Evolutionary conservation across 805 yeast genomes (phyloP), one percentile per base, ranked within the genome.

Genomic region (Myxozyma geophila): DNA sequence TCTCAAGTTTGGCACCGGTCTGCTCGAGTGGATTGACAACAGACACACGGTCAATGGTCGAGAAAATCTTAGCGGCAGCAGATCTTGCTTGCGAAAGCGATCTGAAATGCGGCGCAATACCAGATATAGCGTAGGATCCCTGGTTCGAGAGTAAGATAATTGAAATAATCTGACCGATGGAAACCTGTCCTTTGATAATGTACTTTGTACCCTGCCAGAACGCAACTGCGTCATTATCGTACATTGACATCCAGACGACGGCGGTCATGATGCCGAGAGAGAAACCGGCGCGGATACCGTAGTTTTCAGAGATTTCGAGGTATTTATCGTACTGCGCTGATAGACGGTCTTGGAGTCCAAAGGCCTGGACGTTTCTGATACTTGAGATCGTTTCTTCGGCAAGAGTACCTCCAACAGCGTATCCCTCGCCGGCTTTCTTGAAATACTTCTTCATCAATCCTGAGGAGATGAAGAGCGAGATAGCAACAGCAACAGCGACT

Each of bases 321-420:
- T 58, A 60, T n/a, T 54, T 37, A 41, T 64, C 68, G 23, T 62
- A 64, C 57, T 69, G 68, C 9, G 56, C 69, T 7, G 74, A 73
- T 49, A 78, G 61, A 12, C 78, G 70, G 17, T 74, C 73, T 61
- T 78, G 81, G 21, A 77, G 71, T 33, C 80, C 81, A 55, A 78
- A 78, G 0, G 81, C 81, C 5, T 77, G 76, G 4, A 79, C 78
- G 59, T 75, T 78, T 47, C 81, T 73, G 40, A 77, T 75, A 5
- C 80, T 74, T 7, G 78, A 70, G 9, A 78, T 60, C 3, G 76
- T 76, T 67, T 78, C 81, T 60, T 78, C 81, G 19, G 81, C 81
- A n/a, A 78, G 65, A 12, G 77, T 67, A 17, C 79, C 46, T 2
- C 66, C 70, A 7, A 50, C 54, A 21, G 67, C 40, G 2, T 49